These are phyloP conservation scores for Candida yuanshanica DNA, from an alignment of 805 yeast genomes.

Conservation along the genomic window DNA sequence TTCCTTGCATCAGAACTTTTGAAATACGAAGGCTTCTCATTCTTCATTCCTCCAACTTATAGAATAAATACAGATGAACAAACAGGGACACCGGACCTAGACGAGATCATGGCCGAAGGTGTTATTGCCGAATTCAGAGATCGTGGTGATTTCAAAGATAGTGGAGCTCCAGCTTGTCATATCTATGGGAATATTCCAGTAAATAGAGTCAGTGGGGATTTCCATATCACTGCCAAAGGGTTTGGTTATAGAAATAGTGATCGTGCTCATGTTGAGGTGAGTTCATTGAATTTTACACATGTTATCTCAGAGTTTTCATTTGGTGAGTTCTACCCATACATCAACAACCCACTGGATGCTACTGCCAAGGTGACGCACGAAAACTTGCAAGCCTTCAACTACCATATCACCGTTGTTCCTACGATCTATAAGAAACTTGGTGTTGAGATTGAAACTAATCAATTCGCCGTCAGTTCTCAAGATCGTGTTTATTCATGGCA, in stretches of 20 bases:
- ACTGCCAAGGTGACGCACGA: conserved; percentile 54
- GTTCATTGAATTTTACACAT: conserved; percentile 73
- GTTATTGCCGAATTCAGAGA: conserved; percentile 59
- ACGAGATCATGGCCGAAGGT: conserved; percentile 59
- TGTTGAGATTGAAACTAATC: conserved; percentile 69
- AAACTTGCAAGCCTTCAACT: conserved; percentile 48
- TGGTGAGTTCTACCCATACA: conserved; percentile 83
- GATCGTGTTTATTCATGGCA: conserved; percentile 25
- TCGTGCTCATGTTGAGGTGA: conserved; percentile 39
- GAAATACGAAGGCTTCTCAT: conserved; percentile 59
- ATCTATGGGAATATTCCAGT: conserved; percentile 80
- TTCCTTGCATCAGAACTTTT: conserved; percentile 73
- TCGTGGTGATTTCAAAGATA: conserved; percentile 31
- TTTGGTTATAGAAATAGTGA: conserved; percentile 45
- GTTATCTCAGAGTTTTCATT: conserved; percentile 81
- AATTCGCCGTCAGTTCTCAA: conserved; percentile 66
- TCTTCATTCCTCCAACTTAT: conserved; percentile 47
- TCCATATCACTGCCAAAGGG: conserved; percentile 79
- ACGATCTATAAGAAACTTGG: conserved; percentile 71
- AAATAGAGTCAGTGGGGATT: conserved; percentile 78
- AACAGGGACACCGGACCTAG: conserved; percentile 56
- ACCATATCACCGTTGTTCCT: conserved; percentile 77
- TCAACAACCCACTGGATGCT: conserved; percentile 82
- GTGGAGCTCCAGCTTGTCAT: conserved; percentile 74
- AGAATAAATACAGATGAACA: conserved; percentile 40